Percentiles rank a stretch among this genome's conserved stretches.
phyloP scores from a whole-genome alignment of 2,329 filamentous ascomycete species.

The Fusarium decemcellulare region DNA sequence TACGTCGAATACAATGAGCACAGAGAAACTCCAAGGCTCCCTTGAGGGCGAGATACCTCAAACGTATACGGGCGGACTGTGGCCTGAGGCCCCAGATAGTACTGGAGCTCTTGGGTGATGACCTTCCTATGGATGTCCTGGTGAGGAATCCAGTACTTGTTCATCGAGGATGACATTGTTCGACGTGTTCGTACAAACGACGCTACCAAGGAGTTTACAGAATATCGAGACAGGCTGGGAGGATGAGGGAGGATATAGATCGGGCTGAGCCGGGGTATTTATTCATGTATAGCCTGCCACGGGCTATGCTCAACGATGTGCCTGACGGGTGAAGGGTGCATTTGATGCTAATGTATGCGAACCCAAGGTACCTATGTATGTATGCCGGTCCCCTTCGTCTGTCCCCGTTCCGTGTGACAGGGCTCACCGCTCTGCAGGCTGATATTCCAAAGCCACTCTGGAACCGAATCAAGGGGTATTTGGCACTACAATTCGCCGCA shows the following conservation, averaged over 20 bases:
- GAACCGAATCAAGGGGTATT: conserved; percentile 40
- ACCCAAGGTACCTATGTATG: conserved; percentile 45
- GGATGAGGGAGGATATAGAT: conserved; percentile 19
- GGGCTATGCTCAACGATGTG: conserved; percentile 39
- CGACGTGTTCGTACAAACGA: conserved; percentile 30
- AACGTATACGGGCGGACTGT: conserved; percentile 70
- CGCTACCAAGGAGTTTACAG: conserved; percentile 22
- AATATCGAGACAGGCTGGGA: conserved; percentile 30
- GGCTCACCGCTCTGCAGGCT: conserved; percentile 46
- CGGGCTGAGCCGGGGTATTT: conserved; percentile 45
- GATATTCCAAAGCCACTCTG: conserved; percentile 37
- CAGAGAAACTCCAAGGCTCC: conserved; percentile 29
- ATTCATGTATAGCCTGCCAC: conserved; percentile 37
- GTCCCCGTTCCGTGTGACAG: conserved; percentile 37
- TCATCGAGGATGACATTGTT: conserved; percentile 57
- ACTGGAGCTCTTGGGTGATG: conserved; percentile 71
- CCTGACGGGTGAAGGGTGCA: conserved; percentile 41
- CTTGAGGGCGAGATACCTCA: conserved; percentile 60
- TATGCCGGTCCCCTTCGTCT: conserved; percentile 37
- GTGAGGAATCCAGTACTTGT: conserved; percentile 73
- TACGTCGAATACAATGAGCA: conserved; percentile 49
- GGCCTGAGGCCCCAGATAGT: conserved; percentile 70
- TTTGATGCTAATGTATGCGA: conserved; percentile 43
- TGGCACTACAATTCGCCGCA: conserved; percentile 37
- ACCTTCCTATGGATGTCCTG: conserved; percentile 73